These are phyloP conservation scores for Chaetoceros muelleri DNA, from an alignment of 108 stramenopile species.

Conservation along the genomic window DNA sequence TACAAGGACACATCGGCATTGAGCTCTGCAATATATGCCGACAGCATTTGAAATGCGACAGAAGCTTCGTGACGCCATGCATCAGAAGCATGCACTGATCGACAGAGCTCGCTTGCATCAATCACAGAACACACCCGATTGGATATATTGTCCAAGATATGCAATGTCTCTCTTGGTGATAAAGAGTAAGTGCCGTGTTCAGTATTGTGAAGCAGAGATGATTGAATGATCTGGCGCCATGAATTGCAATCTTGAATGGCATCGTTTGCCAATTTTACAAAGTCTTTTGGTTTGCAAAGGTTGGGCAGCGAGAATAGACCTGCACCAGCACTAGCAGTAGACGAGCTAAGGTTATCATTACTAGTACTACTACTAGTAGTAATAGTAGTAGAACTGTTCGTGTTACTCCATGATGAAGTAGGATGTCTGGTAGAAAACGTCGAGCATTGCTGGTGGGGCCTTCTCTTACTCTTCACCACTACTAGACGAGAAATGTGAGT, in stretches of 20 bases:
- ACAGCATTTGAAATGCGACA: conserved; percentile 57
- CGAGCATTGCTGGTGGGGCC: too few species aligned
- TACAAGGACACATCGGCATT: conserved; percentile 80
- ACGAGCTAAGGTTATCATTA: background rate
- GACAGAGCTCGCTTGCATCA: conserved; percentile 90
- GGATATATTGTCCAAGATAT: conserved; percentile 75
- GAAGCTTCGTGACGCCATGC: conserved; percentile 68
- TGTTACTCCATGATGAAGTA: too few species aligned
- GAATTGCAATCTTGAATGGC: conserved; percentile 51
- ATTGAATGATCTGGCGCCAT: conserved; percentile 25
- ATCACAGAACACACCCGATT: conserved; percentile 89
- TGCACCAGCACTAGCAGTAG: conserved; percentile 4
- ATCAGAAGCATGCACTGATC: conserved; percentile 67
- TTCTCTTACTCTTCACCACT: too few species aligned
- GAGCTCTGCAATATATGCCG: conserved; percentile 78
- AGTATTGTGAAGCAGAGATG: conserved; percentile 14
- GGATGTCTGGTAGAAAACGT: too few species aligned
- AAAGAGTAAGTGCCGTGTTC: conserved; percentile 5
- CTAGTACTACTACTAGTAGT: background rate
- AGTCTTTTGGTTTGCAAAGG: conserved; percentile 47
- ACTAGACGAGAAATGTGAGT: too few species aligned
- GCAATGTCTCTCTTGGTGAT: conserved; percentile 45
- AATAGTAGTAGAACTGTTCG: too few species aligned
- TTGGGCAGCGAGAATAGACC: conserved; percentile 64
- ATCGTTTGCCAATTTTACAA: conserved; percentile 35